These are phyloP conservation scores for Mucor circinelloides DNA, from an alignment of 371 early-diverging fungal species.

Conservation along the genomic window DNA sequence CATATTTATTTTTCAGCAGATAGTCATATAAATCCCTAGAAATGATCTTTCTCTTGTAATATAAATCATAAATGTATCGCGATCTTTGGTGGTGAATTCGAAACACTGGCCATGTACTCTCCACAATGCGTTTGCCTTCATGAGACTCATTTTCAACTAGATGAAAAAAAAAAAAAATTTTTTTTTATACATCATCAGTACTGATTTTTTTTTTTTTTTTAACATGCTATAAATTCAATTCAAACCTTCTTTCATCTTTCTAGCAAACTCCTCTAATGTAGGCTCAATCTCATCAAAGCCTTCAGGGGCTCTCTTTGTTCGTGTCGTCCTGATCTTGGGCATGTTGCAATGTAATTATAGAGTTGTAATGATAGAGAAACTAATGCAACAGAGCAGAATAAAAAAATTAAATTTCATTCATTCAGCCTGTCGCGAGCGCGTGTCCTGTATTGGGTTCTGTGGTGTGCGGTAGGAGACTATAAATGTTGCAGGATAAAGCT, in stretches of 20 bases:
- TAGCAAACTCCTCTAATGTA: conserved; percentile 87
- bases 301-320: conserved; percentile 88
- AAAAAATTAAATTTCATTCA: conserved; percentile 4
- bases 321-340: conserved; percentile 78
- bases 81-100: conserved; percentile 97
- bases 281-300: conserved; percentile 97
- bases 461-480: not conserved
- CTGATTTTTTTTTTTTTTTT: not conserved
- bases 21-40: conserved; percentile 92
- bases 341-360: conserved; percentile 34
- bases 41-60: conserved; percentile 93
- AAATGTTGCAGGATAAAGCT: not conserved
- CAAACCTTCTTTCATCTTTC: conserved; percentile 94
- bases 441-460: not conserved
- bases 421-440: not conserved
- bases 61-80: conserved; percentile 95
- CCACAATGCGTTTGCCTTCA: conserved; percentile 93
- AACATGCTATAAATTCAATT: not conserved
- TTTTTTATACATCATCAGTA: not conserved
- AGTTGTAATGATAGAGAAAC: not conserved
- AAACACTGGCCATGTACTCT: conserved; percentile 95
- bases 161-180: not conserved
- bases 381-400: not conserved
- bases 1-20: conserved; percentile 88
- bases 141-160: conserved; percentile 95